Percentiles rank a stretch among this genome's conserved stretches.
Evolutionary conservation across 2,329 filamentous ascomycete species (phyloP).

Genomic region (Cordyceps javanica): DNA sequence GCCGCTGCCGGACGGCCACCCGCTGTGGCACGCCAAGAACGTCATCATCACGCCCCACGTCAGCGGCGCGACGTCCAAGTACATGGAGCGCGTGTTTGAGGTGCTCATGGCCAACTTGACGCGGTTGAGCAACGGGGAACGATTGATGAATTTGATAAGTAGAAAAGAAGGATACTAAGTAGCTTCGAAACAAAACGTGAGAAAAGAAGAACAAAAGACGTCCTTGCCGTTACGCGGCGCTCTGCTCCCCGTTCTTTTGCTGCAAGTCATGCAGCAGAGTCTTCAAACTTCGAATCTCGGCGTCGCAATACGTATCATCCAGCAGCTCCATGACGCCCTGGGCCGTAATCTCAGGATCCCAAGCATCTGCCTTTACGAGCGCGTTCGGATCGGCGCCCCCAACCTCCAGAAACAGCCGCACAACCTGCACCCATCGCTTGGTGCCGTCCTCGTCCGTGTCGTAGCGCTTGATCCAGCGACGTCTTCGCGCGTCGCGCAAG

Average conservation of each 20-base stretch:
- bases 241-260: background rate
- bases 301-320: slow-evolving; percentile 20
- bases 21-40: slow-evolving; percentile 65
- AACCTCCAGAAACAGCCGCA: slow-evolving; percentile 21
- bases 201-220: background rate
- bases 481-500: slow-evolving; percentile 24
- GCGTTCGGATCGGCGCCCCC: slow-evolving; percentile 23
- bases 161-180: slow-evolving; percentile 26
- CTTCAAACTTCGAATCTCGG: slow-evolving; percentile 17
- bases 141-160: slow-evolving; percentile 35
- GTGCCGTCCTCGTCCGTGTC: slow-evolving; percentile 23
- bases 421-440: slow-evolving; percentile 24
- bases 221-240: background rate
- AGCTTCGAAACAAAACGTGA: background rate
- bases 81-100: slow-evolving; percentile 33
- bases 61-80: slow-evolving; percentile 35
- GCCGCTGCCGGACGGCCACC: slow-evolving; percentile 61
- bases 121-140: slow-evolving; percentile 29
- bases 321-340: slow-evolving; percentile 23
- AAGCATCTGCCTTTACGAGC: slow-evolving; percentile 21
- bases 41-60: slow-evolving; percentile 55
- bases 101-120: slow-evolving; percentile 38
- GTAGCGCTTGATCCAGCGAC: slow-evolving; percentile 26
- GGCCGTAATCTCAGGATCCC: slow-evolving; percentile 25
- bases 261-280: slow-evolving; percentile 10